Percentiles rank a stretch among this genome's conserved stretches.
Evolutionary conservation across 1,139 yeast species (phyloP).

Genomic region (Lodderomyces elongisporus): DNA sequence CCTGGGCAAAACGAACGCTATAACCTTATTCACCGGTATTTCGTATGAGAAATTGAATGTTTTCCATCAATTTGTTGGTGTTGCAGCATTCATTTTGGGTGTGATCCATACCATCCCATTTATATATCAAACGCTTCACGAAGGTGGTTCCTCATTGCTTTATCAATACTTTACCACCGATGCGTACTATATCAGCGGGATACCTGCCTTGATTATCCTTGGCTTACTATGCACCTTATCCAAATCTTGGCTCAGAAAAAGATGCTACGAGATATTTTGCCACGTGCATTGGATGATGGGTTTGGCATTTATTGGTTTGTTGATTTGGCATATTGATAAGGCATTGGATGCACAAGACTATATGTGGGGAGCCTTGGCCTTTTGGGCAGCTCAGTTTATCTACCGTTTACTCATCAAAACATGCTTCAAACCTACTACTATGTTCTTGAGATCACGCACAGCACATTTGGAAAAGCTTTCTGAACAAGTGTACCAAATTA

Average conservation of each 20-base stretch:
- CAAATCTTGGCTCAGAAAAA: conserved; percentile 38
- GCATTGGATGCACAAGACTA: conserved; percentile 40
- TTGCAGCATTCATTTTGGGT: conserved; percentile 42
- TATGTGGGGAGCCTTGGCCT: conserved; percentile 52
- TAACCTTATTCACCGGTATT: conserved; percentile 49
- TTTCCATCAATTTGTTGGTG: conserved; percentile 48
- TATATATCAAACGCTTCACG: conserved; percentile 39
- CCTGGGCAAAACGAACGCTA: conserved; percentile 50
- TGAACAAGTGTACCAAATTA: conserved; percentile 37
- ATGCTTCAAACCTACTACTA: conserved; percentile 38
- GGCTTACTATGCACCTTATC: conserved; percentile 45
- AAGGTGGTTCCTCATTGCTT: conserved; percentile 44
- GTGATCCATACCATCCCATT: conserved; percentile 55
- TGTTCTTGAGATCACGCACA: conserved; percentile 43
- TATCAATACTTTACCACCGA: conserved; percentile 14
- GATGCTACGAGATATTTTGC: conserved; percentile 48
- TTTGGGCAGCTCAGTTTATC: conserved; percentile 50
- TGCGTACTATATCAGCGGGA: conserved; percentile 25
- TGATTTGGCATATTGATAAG: conserved; percentile 47
- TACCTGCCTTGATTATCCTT: conserved; percentile 43
- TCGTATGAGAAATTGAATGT: conserved; percentile 53
- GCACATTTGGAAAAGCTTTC: conserved; percentile 32
- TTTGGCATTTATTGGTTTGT: conserved; percentile 47
- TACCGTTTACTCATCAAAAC: conserved; percentile 52
- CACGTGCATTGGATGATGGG: conserved; percentile 60